Conservation (phyloP, 2,329 filamentous ascomycete genomes). For the Botrytis paeoniae region DNA sequence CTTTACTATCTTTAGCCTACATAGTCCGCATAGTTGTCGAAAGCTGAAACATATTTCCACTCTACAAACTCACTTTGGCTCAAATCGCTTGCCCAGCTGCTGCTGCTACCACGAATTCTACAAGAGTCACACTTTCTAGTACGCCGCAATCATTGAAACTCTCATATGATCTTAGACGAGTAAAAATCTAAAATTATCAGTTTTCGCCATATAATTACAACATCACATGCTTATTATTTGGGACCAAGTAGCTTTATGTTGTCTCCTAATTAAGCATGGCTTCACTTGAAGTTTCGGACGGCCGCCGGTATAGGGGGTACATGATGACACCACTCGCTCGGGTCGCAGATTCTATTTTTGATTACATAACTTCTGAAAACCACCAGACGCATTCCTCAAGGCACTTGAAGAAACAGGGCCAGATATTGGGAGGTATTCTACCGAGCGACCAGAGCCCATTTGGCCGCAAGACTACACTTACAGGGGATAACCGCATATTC, state of each 20-base stretch:
- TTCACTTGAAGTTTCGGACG: neutral
- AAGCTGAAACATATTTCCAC: neutral
- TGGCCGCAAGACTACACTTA: neutral
- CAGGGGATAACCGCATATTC: neutral
- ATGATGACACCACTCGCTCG: neutral
- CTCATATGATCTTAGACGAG: neutral
- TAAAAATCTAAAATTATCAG: neutral
- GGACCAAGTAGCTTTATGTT: neutral
- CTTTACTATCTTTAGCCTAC: neutral
- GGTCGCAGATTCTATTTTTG: neutral
- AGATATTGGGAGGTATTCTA: neutral
- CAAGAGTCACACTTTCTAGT: neutral
- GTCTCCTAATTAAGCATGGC: neutral
- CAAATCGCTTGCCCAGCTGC: neutral
- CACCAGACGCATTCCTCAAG: neutral
- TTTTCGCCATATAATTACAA: neutral
- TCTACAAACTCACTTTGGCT: neutral
- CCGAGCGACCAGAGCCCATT: neutral
- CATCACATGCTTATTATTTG: neutral
- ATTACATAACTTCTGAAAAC: too few species aligned
- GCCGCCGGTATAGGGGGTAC: neutral
- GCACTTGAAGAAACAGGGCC: neutral
- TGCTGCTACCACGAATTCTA: neutral
- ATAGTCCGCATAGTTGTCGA: neutral
- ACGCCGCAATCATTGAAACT: neutral